Evolutionary conservation across 2,329 filamentous ascomycete genomes (phyloP).

Genomic region (Metarhizium brunneum): DNA sequence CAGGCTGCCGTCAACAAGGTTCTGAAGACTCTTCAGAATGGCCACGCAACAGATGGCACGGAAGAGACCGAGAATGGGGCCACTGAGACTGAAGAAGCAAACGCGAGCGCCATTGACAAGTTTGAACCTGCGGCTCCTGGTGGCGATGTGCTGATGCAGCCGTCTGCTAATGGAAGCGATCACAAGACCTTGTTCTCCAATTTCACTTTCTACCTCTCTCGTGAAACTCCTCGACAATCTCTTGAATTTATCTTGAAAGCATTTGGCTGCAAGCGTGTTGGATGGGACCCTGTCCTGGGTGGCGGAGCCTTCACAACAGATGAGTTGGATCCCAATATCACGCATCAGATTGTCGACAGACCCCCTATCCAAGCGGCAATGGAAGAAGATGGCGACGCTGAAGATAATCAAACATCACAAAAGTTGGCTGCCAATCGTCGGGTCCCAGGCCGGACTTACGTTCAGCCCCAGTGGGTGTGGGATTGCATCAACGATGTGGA

Average conservation of each 20-base stretch:
- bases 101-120: conserved; percentile 66
- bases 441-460: conserved; percentile 83
- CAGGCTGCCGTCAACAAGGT: conserved; percentile 62
- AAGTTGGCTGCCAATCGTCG: conserved; percentile 55
- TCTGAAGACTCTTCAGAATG: conserved; percentile 55
- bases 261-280: conserved; percentile 92
- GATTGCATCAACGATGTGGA: conserved; percentile 91
- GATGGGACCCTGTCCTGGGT: conserved; percentile 86
- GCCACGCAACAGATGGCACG: conserved; percentile 29
- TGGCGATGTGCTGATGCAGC: conserved; percentile 80
- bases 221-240: conserved; percentile 83
- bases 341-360: conserved; percentile 91
- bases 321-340: conserved; percentile 80
- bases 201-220: conserved; percentile 85
- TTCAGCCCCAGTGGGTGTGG: conserved; percentile 99
- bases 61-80: conserved; percentile 27
- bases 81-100: conserved; percentile 22
- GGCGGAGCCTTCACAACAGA: conserved; percentile 88
- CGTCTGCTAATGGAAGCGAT: conserved; percentile 54
- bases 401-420: conserved; percentile 54
- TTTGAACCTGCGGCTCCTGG: conserved; percentile 79
- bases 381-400: conserved; percentile 37
- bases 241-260: conserved; percentile 88
- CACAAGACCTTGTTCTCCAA: conserved; percentile 73
- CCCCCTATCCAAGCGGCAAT: conserved; percentile 59